Percentiles rank a stretch among this genome's conserved stretches.
Evolutionary conservation across 129 eudicot species (phyloP).

Genomic region (Cynara cardunculus): DNA sequence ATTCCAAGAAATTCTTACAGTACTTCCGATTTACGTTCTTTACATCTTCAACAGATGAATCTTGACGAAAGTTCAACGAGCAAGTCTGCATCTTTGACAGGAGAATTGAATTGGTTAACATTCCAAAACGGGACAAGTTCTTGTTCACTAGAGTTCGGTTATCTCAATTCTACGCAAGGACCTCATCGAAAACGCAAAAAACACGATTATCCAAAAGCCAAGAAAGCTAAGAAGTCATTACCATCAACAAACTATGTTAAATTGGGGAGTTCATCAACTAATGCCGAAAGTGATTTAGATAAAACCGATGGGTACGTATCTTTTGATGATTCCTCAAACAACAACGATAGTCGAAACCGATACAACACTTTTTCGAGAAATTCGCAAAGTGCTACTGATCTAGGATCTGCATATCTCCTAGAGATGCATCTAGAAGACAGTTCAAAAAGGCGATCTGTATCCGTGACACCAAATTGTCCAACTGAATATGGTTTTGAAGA

Average conservation of each 20-base stretch:
- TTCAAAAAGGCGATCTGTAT: constrained; percentile 20
- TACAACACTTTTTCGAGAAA: constrained; percentile 15
- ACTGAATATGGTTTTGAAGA: constrained; percentile 4
- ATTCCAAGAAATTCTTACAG: constrained; percentile 25
- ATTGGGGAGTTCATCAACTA: background rate
- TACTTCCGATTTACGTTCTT: constrained; percentile 24
- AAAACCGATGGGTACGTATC: background rate
- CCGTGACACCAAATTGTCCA: constrained; percentile 20
- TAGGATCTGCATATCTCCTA: constrained; percentile 11
- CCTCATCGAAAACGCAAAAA: constrained; percentile 19
- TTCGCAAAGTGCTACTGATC: constrained; percentile 34
- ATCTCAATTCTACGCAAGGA: background rate
- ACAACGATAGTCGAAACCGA: constrained; percentile 8
- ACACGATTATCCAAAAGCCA: constrained; percentile 2
- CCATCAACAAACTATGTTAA: constrained; percentile 15
- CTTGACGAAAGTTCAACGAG: background rate
- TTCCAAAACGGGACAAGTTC: constrained; percentile 21
- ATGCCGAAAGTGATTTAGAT: background rate
- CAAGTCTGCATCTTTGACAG: constrained; percentile 23
- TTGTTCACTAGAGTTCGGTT: background rate
- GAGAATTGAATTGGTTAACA: constrained; percentile 37
- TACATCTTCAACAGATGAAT: background rate
- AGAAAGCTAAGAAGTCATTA: constrained; percentile 15
- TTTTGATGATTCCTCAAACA: constrained; percentile 9
- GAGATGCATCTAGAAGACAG: constrained; percentile 23